phyloP scores from a whole-genome alignment of 169 alveolate genomes.

The Eimeria necatrix region DNA sequence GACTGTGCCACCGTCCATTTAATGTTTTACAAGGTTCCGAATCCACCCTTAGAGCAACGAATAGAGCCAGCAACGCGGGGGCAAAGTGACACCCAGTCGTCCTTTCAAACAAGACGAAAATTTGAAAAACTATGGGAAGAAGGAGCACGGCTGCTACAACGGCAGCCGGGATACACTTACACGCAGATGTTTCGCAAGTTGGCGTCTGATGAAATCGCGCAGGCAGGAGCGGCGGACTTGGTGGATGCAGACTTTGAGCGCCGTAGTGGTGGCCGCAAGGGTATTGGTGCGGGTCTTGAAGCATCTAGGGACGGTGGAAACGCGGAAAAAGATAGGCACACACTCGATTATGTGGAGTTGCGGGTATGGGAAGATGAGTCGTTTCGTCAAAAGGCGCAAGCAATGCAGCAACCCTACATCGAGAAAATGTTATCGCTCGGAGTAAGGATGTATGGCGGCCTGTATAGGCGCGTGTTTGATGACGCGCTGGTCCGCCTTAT shows the following conservation, averaged over 20 bases:
- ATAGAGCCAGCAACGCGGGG: neutral
- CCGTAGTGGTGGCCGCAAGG: neutral
- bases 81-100: neutral
- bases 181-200: slow-evolving; percentile 46
- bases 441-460: slow-evolving; percentile 36
- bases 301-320: neutral
- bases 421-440: slow-evolving; percentile 24
- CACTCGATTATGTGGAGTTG: slow-evolving; percentile 58
- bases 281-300: slow-evolving; percentile 63
- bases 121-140: slow-evolving; percentile 53
- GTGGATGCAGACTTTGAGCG: neutral
- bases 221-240: neutral
- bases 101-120: slow-evolving; percentile 11
- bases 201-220: neutral
- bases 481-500: slow-evolving; percentile 67
- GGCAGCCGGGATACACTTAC: slow-evolving; percentile 64
- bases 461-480: slow-evolving; percentile 58
- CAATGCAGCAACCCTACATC: neutral
- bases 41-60: neutral
- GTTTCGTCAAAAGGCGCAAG: slow-evolving; percentile 18
- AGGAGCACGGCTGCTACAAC: slow-evolving; percentile 56
- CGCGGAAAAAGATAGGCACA: neutral
- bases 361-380: slow-evolving; percentile 65
- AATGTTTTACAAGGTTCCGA: slow-evolving; percentile 31
- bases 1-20: slow-evolving; percentile 49